Base-by-base conservation (phyloP, 495 filamentous ascomycete species). In the Penicillium coffeae region DNA sequence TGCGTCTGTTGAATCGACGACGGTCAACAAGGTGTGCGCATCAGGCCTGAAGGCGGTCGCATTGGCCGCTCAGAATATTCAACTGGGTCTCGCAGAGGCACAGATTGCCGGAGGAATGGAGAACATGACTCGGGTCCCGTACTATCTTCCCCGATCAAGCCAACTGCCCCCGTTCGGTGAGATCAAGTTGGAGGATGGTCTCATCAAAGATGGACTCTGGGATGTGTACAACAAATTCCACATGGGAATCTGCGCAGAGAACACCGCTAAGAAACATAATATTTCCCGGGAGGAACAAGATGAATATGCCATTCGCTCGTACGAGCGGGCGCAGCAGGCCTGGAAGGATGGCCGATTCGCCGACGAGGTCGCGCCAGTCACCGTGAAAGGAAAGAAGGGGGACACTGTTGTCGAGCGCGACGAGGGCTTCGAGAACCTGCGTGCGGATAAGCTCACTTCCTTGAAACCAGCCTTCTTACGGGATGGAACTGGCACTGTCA, bases 221-320 rank as follows among this genome's bases (percentile, higher is more conserved):
- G 93, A 98, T 69, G 90, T 96, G 18, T 98, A 96, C 67, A 88
- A 95, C 65, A 78, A 95, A 60, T 85, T 96, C 60, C 92, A 96
- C 63, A 98, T 98, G 93, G 93, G 93, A 7, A 87, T 90, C 48
- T 98, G 93, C 60, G 93, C 92, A n/a, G 93, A 98, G 73, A 85
- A 86, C 47, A 95, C 91, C 10, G 92, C 89, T 3, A 93, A 92
- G 75, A 92, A 94, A 53, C 78, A 88, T 60, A 70, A 80, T 0
- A 80, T 98, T 42, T 82, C 84, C 1, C 76, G 93, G 12, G 84
- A 93, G 59, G 82, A 82, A 52, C 93, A 98, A 72, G 93, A 98
- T 55, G 73, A 84, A 38, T 98, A 93, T 62, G 89, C 93, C 9
- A 89, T 96, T 55, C 78, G 80, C 56, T 90, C 85, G 13, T 98